Conservation (phyloP, 805 yeast genomes). For the Lipomyces yamadae region DNA sequence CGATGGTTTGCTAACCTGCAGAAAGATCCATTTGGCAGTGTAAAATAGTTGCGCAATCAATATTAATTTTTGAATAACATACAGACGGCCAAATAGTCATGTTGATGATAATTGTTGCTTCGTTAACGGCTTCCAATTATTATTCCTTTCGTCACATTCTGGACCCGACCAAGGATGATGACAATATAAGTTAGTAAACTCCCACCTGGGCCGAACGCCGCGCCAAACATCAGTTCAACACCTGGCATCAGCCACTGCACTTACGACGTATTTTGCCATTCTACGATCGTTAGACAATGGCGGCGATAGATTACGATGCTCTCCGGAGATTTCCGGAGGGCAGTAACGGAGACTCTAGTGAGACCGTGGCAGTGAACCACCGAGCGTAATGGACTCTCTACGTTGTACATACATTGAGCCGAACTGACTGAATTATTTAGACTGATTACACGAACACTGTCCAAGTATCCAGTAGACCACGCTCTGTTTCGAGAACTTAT, state of each 20-base stretch:
- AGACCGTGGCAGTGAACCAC: constrained; percentile 50
- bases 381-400: constrained; percentile 41
- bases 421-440: constrained; percentile 26
- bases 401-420: no score
- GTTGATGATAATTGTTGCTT: background rate
- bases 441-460: constrained; percentile 49
- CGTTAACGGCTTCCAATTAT: background rate
- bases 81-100: background rate
- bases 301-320: constrained; percentile 27
- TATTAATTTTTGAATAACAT: background rate
- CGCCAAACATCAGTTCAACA: background rate
- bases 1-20: background rate
- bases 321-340: constrained; percentile 25
- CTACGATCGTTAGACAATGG: background rate
- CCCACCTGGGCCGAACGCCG: background rate
- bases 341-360: constrained; percentile 23
- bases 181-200: background rate
- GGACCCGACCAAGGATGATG: no score
- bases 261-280: background rate
- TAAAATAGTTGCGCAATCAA: background rate
- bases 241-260: background rate
- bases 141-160: no score
- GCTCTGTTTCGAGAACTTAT: constrained; percentile 50
- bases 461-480: constrained; percentile 52
- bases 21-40: background rate